Base-by-base conservation (phyloP, 441 rosid species). In the Euphorbia schlechtendalii region DNA sequence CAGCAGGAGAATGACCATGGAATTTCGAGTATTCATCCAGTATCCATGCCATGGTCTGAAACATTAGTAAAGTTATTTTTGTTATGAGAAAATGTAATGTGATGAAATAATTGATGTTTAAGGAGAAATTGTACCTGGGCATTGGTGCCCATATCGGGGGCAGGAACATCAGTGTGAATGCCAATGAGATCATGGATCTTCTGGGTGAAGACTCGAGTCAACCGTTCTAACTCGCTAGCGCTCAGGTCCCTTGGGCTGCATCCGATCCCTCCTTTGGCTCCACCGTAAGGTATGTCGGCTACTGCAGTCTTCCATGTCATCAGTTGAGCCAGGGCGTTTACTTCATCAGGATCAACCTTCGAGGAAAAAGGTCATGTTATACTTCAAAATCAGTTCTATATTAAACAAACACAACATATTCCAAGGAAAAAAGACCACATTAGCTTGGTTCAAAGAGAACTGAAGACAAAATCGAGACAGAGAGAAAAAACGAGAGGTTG, bases 261-360 rank as follows among this genome's bases (percentile, higher is more conserved):
- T 28, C 98, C 98, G 11, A 94, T 94, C 28, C 99, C 99, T 30
- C 99, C 99, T 77, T 94, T 94, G 6, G 99, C 99, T 53, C 99
- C 99, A 28, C 98, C 99, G 38, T 94, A 94, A 3, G 99, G 99
- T 72, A 91, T 91, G 65, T 94, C 84, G 1, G 90, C 99, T 17
- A 91, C 98, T 17, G 98, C 99, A 20, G 92, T 91, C 82, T 94
- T 94, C 99, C 98, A 94, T 25, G 98, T 94, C 99, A 94, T 94
- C 34, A 94, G 73, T 79, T 94, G 99, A 71, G 99, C 99, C 65
- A 94, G 69, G 15, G 99, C 99, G 76, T 94, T 94, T 12, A 91
- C 98, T 78, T 90, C 99, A 89, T 94, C 95, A 0, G 94, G 96
- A 64, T 94, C 98, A 70, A 94, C 99, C 99, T 94, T 32, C 34